Conservation (phyloP, 164 flowering plant genomes). For the Litsea cubeba region DNA sequence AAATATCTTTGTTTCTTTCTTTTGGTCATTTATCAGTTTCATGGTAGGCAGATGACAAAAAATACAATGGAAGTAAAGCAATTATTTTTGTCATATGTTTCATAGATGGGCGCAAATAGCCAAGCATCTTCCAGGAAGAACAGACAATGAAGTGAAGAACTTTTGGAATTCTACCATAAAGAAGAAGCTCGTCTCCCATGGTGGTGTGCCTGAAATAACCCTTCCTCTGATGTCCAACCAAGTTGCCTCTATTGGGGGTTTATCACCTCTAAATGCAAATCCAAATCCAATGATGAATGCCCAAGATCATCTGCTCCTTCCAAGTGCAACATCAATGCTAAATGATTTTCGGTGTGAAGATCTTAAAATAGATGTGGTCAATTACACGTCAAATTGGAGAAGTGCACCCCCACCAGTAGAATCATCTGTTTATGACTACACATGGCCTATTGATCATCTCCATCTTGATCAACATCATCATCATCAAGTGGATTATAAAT, state of each 20-base stretch:
- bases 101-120: slow-evolving; percentile 94
- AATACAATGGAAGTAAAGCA: background rate
- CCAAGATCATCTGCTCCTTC: slow-evolving; percentile 24
- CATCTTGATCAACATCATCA: slow-evolving; percentile 11
- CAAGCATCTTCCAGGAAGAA: slow-evolving; percentile 81
- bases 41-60: background rate
- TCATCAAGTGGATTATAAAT: background rate
- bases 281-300: slow-evolving; percentile 21
- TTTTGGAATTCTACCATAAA: slow-evolving; percentile 92
- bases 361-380: slow-evolving; percentile 11
- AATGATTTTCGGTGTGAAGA: slow-evolving; percentile 21
- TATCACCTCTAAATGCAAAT: slow-evolving; percentile 22
- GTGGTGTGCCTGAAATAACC: slow-evolving; percentile 10
- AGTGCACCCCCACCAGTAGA: slow-evolving; percentile 10
- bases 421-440: slow-evolving; percentile 13
- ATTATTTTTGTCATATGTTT: background rate
- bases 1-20: background rate
- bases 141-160: slow-evolving; percentile 94
- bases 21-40: background rate
- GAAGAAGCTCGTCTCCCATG: slow-evolving; percentile 56
- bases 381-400: slow-evolving; percentile 15
- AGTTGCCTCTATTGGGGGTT: slow-evolving; percentile 10
- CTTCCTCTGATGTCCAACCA: slow-evolving; percentile 19
- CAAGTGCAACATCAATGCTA: slow-evolving; percentile 15
- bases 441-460: slow-evolving; percentile 22